phyloP scores from a whole-genome alignment of 139 green algal genomes.

The Chlamydomonas urium region DNA sequence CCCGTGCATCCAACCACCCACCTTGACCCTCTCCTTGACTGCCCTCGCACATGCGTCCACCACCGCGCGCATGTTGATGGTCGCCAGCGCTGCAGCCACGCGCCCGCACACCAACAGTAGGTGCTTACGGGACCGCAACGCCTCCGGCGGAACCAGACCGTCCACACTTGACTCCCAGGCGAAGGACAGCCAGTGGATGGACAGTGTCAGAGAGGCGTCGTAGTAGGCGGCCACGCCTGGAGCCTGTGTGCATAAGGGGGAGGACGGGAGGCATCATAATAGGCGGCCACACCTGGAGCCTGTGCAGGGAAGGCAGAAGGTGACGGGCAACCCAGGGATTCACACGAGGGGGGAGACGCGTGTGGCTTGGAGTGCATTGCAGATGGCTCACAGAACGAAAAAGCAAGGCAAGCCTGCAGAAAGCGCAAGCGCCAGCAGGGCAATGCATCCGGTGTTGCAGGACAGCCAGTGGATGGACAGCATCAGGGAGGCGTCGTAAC shows the following conservation, averaged over 20 bases:
- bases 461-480: constrained; percentile 8
- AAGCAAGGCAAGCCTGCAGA: no score
- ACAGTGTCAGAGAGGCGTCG: no score
- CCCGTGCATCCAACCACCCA: no score
- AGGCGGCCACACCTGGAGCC: no score
- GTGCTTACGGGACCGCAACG: neutral
- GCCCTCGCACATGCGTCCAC: neutral
- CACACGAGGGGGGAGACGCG: neutral
- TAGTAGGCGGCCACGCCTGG: no score
- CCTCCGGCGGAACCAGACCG: no score
- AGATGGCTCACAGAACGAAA: neutral
- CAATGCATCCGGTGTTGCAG: neutral
- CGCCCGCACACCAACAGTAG: neutral
- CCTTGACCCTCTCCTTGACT: neutral
- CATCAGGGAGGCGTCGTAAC: no score
- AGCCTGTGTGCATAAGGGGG: neutral
- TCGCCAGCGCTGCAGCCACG: neutral
- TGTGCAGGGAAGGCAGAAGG: neutral
- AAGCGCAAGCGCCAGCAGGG: neutral
- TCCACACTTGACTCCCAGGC: no score
- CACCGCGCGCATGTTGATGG: neutral
- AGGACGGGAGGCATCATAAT: no score
- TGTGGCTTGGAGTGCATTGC: neutral
- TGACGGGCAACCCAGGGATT: neutral
- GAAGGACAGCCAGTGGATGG: neutral